These are phyloP conservation scores for Limtongozyma cylindracea DNA, from an alignment of 805 yeast genomes.

Conservation along the genomic window DNA sequence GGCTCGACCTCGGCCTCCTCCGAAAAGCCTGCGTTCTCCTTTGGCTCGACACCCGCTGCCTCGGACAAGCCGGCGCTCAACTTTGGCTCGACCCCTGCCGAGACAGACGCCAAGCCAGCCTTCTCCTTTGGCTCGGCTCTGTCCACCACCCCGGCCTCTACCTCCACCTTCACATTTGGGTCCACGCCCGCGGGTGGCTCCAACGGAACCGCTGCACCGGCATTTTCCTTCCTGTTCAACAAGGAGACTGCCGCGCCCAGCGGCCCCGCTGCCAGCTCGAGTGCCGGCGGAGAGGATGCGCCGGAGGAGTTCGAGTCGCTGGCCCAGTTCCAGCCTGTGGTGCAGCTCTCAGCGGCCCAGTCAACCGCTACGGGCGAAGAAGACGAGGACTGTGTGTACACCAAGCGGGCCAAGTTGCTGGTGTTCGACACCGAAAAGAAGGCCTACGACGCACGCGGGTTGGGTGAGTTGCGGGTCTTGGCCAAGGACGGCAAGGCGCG, in stretches of 20 bases:
- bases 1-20: constrained; percentile 7
- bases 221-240: no score
- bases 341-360: neutral
- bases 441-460: constrained; percentile 40
- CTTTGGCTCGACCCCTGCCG: no score
- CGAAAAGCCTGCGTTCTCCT: constrained; percentile 2
- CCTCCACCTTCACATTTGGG: constrained; percentile 5
- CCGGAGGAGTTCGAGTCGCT: no score
- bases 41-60: constrained; percentile 2
- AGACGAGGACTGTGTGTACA: constrained; percentile 35
- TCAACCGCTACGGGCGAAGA: constrained; percentile 78
- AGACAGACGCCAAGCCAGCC: constrained; percentile 3
- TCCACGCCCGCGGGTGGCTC: constrained; percentile 2
- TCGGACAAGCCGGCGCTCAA: no score
- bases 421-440: constrained; percentile 22
- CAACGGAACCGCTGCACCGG: no score
- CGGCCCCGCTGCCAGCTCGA: no score
- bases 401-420: constrained; percentile 51
- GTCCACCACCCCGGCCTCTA: neutral
- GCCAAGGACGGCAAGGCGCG: constrained; percentile 37
- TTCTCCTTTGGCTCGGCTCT: constrained; percentile 1
- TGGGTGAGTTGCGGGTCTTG: constrained; percentile 63
- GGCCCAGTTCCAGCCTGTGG: no score
- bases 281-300: no score
- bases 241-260: no score